Percentiles rank a stretch among this genome's conserved stretches.
phyloP scores from a whole-genome alignment of 208 protist genomes.

The Leishmania lainsoni region DNA sequence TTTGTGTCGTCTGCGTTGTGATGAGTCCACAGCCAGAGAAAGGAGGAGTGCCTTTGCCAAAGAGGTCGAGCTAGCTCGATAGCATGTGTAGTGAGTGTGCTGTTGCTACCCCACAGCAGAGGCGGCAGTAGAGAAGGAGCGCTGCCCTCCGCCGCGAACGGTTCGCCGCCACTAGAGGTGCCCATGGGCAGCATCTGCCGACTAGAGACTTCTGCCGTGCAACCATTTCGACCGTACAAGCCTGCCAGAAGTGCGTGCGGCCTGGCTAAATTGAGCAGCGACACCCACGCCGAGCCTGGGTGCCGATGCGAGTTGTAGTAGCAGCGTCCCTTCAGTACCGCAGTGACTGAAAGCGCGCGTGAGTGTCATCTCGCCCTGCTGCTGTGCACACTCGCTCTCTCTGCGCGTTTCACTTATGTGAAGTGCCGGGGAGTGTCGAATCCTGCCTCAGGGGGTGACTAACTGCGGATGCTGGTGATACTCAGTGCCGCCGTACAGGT shows the following conservation, averaged over 20 bases:
- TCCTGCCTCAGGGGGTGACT: not conserved
- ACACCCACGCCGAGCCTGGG: constrained; percentile 24
- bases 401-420: constrained; percentile 50
- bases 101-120: not conserved
- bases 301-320: constrained; percentile 31
- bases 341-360: constrained; percentile 2
- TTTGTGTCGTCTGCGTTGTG: not conserved
- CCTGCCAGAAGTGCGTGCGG: too few species aligned
- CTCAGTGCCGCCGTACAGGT: not conserved
- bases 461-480: not conserved
- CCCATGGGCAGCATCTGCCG: not conserved
- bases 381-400: constrained; percentile 49
- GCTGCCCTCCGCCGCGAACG: too few species aligned
- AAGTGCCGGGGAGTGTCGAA: not conserved
- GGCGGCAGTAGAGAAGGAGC: not conserved
- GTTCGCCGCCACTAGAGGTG: too few species aligned
- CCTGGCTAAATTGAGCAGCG: constrained; percentile 6
- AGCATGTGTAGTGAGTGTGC: not conserved
- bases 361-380: constrained; percentile 30
- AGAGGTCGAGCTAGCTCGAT: not conserved
- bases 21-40: not conserved
- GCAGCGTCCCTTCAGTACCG: constrained; percentile 4
- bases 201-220: not conserved
- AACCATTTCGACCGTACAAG: too few species aligned
- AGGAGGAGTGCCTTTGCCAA: not conserved